Evolutionary conservation across 495 filamentous ascomycete species (phyloP).

Genomic region (Neurospora terricola): DNA sequence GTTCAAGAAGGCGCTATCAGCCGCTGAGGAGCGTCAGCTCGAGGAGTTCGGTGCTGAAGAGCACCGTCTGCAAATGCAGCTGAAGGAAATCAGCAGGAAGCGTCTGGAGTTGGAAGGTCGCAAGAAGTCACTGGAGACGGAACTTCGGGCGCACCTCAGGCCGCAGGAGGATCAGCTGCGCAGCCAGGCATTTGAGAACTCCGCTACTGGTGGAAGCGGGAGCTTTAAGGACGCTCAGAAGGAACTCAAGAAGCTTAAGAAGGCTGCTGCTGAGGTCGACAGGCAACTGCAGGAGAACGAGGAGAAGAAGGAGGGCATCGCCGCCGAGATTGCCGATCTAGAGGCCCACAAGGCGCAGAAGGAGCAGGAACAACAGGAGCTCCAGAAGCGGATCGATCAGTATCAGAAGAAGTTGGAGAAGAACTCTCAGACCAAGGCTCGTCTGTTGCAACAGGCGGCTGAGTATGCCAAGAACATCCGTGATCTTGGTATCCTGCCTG

Average conservation of each 20-base stretch:
- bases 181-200: slow-evolving; percentile 62
- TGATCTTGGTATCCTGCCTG: slow-evolving; percentile 85
- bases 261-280: slow-evolving; percentile 51
- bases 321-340: slow-evolving; percentile 47
- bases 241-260: slow-evolving; percentile 68
- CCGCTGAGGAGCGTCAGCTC: slow-evolving; percentile 70
- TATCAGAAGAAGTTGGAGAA: slow-evolving; percentile 88
- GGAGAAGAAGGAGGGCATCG: slow-evolving; percentile 54
- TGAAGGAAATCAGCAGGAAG: slow-evolving; percentile 60
- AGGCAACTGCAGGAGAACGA: slow-evolving; percentile 63
- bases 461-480: slow-evolving; percentile 83
- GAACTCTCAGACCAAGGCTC: slow-evolving; percentile 74
- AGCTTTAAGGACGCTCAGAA: slow-evolving; percentile 70
- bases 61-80: slow-evolving; percentile 62
- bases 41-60: slow-evolving; percentile 58
- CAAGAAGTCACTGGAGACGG: slow-evolving; percentile 70
- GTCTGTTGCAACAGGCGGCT: slow-evolving; percentile 61
- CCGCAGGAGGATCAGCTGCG: slow-evolving; percentile 81
- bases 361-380: slow-evolving; percentile 59
- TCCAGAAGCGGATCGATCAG: slow-evolving; percentile 72
- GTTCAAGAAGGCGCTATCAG: slow-evolving; percentile 84
- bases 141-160: slow-evolving; percentile 75
- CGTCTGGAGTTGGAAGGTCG: slow-evolving; percentile 71
- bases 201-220: slow-evolving; percentile 46
- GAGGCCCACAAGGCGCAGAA: slow-evolving; percentile 55